A percentile compares a stretch with the other conserved stretches of the same genome.
Evolutionary conservation across 83 land plant genomes (phyloP).

Genomic region (Thuja plicata): DNA sequence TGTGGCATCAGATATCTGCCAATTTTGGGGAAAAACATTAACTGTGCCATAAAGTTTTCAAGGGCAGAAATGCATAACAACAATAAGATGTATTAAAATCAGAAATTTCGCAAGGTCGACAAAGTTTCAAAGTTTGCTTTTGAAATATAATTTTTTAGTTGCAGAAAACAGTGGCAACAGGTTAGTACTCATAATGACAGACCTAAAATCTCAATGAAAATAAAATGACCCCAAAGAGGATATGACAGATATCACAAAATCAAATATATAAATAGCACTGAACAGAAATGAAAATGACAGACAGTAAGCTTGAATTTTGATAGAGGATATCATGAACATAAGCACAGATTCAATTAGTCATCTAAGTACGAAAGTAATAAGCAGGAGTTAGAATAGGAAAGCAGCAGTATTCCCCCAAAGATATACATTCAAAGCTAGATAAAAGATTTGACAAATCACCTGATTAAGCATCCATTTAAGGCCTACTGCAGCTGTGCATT

Average conservation of each 20-base stretch:
- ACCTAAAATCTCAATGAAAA: background rate
- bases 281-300: background rate
- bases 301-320: background rate
- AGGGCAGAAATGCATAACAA: background rate
- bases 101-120: background rate
- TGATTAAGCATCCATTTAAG: constrained; percentile 88
- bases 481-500: constrained; percentile 76
- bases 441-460: constrained; percentile 28
- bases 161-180: background rate
- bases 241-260: background rate
- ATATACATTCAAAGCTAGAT: background rate
- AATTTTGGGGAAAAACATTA: background rate
- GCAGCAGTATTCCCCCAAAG: background rate
- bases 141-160: background rate
- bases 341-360: background rate
- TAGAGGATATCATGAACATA: background rate
- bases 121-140: background rate
- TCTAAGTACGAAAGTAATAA: background rate
- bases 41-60: background rate
- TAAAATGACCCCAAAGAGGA: background rate
- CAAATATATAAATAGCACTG: background rate
- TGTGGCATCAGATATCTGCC: background rate
- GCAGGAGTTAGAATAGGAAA: background rate
- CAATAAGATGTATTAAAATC: background rate
- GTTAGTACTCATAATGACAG: background rate